phyloP scores from a whole-genome alignment of 1,284 basidiomycete species.

The Stereum hirsutum region DNA sequence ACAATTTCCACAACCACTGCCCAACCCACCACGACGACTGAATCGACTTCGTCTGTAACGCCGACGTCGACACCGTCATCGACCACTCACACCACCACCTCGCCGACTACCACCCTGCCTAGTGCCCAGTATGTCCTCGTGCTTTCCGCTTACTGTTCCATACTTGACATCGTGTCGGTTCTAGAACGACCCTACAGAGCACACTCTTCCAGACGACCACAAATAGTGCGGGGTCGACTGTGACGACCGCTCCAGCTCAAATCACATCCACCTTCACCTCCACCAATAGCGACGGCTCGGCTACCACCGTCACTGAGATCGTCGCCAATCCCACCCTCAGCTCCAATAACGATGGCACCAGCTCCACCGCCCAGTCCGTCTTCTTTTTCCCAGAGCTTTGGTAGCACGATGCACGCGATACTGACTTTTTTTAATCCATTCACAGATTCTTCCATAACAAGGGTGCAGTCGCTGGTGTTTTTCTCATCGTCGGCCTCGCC shows the following conservation, averaged over 20 bases:
- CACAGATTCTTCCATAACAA: constrained; percentile 65
- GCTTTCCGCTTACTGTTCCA: constrained; percentile 2
- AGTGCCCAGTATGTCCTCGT: constrained; percentile 4
- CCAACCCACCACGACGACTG: constrained; percentile 1
- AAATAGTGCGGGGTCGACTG: constrained; percentile 39
- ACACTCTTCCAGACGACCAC: constrained; percentile 51
- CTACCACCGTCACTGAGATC: constrained; percentile 49
- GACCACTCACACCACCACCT: constrained; percentile 7
- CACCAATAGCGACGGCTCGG: constrained; percentile 39
- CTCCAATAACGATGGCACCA: constrained; percentile 27
- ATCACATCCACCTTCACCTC: constrained; percentile 49
- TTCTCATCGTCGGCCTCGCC: constrained; percentile 67
- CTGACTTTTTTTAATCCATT: constrained; percentile 8
- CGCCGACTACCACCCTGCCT: constrained; percentile 4
- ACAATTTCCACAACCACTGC: background rate
- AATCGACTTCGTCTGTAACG: background rate
- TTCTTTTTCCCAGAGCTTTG: background rate
- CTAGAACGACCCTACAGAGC: constrained; percentile 46
- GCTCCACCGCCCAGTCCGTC: constrained; percentile 34
- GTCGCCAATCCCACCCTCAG: constrained; percentile 58
- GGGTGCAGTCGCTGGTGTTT: constrained; percentile 70
- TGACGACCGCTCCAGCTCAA: constrained; percentile 40
- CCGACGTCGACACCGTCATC: constrained; percentile 8
- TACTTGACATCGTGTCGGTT: constrained; percentile 6
- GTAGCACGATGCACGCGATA: background rate